These are phyloP conservation scores for Xylaria grammica DNA, from an alignment of 495 filamentous ascomycete species.

Conservation along the genomic window DNA sequence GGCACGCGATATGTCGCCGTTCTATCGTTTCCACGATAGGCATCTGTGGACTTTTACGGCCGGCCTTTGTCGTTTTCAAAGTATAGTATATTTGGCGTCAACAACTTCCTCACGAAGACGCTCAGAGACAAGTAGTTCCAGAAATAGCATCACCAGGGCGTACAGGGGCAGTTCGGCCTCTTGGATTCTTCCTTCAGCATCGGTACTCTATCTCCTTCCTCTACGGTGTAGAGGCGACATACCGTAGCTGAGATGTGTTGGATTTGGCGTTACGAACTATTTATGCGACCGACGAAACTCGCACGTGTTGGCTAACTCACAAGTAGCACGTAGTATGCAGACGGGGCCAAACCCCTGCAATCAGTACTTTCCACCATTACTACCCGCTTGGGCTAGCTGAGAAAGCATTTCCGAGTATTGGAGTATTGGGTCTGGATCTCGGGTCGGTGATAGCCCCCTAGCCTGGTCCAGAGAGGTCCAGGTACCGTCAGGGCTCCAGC, in stretches of 20 bases:
- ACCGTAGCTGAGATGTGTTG: not conserved
- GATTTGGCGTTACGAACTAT: not conserved
- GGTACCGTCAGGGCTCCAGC: constrained; percentile 2
- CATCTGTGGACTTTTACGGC: not conserved
- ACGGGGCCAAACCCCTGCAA: not conserved
- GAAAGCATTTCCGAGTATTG: not conserved
- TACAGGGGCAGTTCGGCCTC: not conserved
- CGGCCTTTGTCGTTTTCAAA: too few relatives aligned
- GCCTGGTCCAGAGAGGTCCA: constrained; percentile 14
- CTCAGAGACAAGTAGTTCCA: not conserved
- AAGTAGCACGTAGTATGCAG: not conserved
- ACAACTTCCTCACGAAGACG: not conserved
- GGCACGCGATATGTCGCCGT: not conserved
- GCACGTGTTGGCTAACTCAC: not conserved
- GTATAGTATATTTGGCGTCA: not conserved
- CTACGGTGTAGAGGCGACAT: too few relatives aligned
- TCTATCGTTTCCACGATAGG: not conserved
- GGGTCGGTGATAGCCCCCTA: not conserved
- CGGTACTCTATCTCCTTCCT: not conserved
- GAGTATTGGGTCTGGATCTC: not conserved
- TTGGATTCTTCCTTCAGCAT: not conserved
- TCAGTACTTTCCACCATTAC: not conserved
- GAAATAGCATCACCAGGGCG: not conserved
- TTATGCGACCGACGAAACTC: not conserved
- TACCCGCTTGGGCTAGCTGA: constrained; percentile 11